Base-by-base conservation (phyloP, 169 alveolate species). In the Cystoisospora suis region DNA sequence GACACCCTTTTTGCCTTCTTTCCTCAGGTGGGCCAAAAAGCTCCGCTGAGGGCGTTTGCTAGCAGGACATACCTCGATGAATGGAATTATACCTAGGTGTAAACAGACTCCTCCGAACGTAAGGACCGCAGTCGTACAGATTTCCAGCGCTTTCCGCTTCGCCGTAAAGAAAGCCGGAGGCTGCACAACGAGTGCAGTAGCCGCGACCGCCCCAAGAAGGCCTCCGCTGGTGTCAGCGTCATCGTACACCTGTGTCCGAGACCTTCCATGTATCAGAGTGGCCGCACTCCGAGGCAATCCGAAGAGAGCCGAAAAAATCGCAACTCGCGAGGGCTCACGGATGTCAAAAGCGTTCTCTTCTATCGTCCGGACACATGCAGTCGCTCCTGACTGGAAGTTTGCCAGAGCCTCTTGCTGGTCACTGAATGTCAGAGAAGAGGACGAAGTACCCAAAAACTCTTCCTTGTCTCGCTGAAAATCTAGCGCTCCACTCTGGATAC, bases 51-150 rank as follows among this genome's bases (percentile, higher is more conserved):
- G n/a, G n/a, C n/a, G n/a, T n/a, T n/a, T n/a, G n/a, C n/a, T n/a
- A n/a, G n/a, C n/a, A n/a, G n/a, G n/a, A n/a, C 12, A 20, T 69
- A 72, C 83, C 53, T 38, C 42, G 83, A 40, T 38, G 53, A 34
- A 5, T n/a, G 83, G 29, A 12, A 38, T 9, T 34, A 38, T 53
- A 2, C 83, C 42, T 27, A 34, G 53, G 56, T 72, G 83, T 72
- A 72, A 40, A 56, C 42, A 72, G 58, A 38, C 83, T 53, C 83
- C 83, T 9, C 83, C 83, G 29, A 72, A 72, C 23, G 83, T 72
- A 20, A 1, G 38, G 56, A 72, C 83, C 58, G 53, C 83, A 3
- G 12, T 34, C 27, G 3, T n/a, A 17, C 83, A 72, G 83, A 72
- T 46, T 27, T 72, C 83, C 42, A 72, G 53, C 38, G n/a, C 83